Evolutionary conservation across 1,284 basidiomycete species (phyloP).

Genomic region (Abortiporus biennis): DNA sequence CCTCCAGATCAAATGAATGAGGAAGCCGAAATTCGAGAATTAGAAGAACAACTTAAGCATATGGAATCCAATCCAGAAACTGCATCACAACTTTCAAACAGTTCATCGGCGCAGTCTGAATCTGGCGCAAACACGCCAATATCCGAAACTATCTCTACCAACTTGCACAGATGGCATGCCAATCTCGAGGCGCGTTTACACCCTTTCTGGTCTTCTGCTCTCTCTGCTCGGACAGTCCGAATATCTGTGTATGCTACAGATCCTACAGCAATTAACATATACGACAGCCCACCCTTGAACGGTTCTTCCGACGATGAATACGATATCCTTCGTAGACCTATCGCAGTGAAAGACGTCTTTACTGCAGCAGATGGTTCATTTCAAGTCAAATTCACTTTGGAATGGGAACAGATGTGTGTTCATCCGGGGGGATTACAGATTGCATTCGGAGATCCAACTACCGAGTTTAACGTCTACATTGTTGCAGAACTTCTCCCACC

Average conservation of each 20-base stretch:
- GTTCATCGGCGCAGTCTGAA: slow-evolving; percentile 12
- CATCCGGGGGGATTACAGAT: slow-evolving; percentile 54
- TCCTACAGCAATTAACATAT: slow-evolving; percentile 17
- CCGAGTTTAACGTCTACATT: slow-evolving; percentile 55
- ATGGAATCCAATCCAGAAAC: slow-evolving; percentile 16
- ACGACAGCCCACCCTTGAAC: slow-evolving; percentile 10
- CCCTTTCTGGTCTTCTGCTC: slow-evolving; percentile 71
- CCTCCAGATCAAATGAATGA: slow-evolving; percentile 44
- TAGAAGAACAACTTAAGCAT: slow-evolving; percentile 40
- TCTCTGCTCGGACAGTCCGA: slow-evolving; percentile 53
- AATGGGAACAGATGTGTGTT: slow-evolving; percentile 62
- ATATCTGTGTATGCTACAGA: slow-evolving; percentile 46
- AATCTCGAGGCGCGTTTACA: slow-evolving; percentile 72
- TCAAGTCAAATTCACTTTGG: slow-evolving; percentile 50
- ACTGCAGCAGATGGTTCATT: slow-evolving; percentile 72
- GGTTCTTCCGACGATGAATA: slow-evolving; percentile 18
- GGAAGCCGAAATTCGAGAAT: slow-evolving; percentile 45
- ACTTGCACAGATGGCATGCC: slow-evolving; percentile 52
- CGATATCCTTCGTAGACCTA: slow-evolving; percentile 31
- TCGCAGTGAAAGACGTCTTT: slow-evolving; percentile 41
- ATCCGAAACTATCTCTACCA: background rate
- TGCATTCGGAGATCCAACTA: slow-evolving; percentile 43
- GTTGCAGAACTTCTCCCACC: slow-evolving; percentile 45
- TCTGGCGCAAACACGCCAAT: slow-evolving; percentile 10
- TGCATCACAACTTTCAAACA: slow-evolving; percentile 15